phyloP scores from a whole-genome alignment of 164 flowering plant species.

The Vitis amurensis region DNA sequence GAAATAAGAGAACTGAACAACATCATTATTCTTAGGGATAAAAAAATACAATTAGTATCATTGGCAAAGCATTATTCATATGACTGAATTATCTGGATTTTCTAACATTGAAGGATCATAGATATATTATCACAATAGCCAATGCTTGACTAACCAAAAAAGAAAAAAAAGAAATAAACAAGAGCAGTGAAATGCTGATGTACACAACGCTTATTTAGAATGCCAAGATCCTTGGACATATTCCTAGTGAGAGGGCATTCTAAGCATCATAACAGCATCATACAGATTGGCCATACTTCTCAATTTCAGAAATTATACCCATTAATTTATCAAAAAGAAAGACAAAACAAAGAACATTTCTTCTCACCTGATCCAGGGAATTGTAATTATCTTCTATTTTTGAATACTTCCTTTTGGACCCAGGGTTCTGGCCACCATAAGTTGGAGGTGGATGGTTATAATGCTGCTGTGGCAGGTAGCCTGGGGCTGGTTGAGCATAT shows the following conservation, averaged over 20 bases:
- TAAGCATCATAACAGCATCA: no score
- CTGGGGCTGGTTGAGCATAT: constrained; percentile 33
- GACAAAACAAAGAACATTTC: no score
- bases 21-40: background rate
- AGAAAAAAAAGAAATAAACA: no score
- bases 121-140: background rate
- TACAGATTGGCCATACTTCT: no score
- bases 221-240: no score
- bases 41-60: background rate
- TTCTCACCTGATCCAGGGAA: constrained; percentile 65
- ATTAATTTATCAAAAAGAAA: background rate
- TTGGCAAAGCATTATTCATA: background rate
- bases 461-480: constrained; percentile 28
- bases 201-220: no score
- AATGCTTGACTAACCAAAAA: no score
- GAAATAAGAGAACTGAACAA: background rate
- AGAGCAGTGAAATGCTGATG: no score
- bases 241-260: no score
- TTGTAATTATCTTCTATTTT: constrained; percentile 68
- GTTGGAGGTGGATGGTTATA: constrained; percentile 38
- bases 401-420: constrained; percentile 48
- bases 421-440: constrained; percentile 30
- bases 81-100: background rate
- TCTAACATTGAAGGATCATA: background rate
- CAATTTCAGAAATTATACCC: background rate